Conservation (phyloP, 2,329 filamentous ascomycete species). For the Alternaria triticina region DNA sequence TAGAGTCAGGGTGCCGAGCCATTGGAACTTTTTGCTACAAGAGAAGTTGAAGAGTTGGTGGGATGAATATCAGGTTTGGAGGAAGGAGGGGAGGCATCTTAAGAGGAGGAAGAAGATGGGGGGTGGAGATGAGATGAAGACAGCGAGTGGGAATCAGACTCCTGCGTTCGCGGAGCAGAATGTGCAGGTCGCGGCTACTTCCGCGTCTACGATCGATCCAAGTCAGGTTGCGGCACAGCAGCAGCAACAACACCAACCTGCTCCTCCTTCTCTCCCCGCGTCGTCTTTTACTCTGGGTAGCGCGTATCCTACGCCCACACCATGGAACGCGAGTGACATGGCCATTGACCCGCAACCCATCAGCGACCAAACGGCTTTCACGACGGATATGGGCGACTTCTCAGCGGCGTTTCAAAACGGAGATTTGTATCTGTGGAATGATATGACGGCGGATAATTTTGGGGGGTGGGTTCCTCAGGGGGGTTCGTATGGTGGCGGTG, state of each 20-base stretch:
- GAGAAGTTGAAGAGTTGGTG: slow-evolving; percentile 42
- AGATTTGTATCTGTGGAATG: slow-evolving; percentile 47
- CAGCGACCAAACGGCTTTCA: slow-evolving; percentile 18
- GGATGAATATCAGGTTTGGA: slow-evolving; percentile 39
- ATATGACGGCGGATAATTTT: slow-evolving; percentile 39
- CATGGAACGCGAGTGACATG: slow-evolving; percentile 11
- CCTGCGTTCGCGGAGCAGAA: slow-evolving; percentile 9
- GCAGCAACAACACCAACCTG: background rate
- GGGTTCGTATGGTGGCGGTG: slow-evolving; percentile 29
- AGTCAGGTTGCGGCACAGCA: background rate
- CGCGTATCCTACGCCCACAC: slow-evolving; percentile 8
- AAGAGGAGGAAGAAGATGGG: slow-evolving; percentile 30
- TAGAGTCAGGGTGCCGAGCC: slow-evolving; percentile 35
- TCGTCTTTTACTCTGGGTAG: slow-evolving; percentile 18
- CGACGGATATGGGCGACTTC: slow-evolving; percentile 42
- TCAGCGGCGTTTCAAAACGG: slow-evolving; percentile 44
- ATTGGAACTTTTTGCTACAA: slow-evolving; percentile 41
- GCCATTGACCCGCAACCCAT: slow-evolving; percentile 11
- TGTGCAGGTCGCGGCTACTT: background rate
- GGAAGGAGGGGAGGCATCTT: slow-evolving; percentile 31
- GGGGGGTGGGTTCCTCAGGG: slow-evolving; percentile 41
- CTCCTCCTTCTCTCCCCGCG: background rate
- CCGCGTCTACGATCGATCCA: background rate
- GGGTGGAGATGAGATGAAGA: background rate
- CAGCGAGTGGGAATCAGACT: slow-evolving; percentile 6